Percentiles rank a stretch among this genome's conserved stretches.
phyloP scores from a whole-genome alignment of 108 stramenopile species.

The Chaetoceros muelleri region DNA sequence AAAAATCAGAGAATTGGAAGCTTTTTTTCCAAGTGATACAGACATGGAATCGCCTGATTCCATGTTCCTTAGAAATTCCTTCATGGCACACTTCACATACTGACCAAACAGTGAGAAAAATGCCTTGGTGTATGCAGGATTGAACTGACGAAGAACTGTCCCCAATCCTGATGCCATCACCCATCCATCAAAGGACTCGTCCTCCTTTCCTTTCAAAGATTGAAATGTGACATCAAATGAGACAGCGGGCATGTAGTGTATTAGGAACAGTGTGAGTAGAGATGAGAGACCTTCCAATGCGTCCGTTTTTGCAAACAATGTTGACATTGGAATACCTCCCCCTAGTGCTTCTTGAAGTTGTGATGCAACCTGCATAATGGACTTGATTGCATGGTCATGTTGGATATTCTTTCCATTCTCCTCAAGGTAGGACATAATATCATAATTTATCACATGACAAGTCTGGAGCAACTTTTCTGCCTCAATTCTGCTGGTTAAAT shows the following conservation, averaged over 20 bases:
- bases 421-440: neutral
- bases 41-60: neutral
- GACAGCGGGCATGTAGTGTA: neutral
- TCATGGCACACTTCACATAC: neutral
- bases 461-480: neutral
- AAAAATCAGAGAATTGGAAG: neutral
- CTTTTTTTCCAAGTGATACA: neutral
- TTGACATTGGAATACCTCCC: neutral
- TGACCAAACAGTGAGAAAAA: neutral
- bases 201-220: neutral
- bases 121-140: neutral
- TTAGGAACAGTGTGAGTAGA: neutral
- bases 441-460: neutral
- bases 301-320: neutral
- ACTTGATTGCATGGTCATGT: neutral
- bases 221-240: neutral
- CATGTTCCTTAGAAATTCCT: neutral
- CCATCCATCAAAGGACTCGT: neutral
- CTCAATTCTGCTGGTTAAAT: neutral
- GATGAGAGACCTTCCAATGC: neutral
- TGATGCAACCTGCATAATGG: neutral
- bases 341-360: neutral
- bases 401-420: neutral
- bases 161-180: neutral
- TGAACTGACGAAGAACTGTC: neutral